Evolutionary conservation across 768 basidiomycete genomes (phyloP).

Genomic region (Naganishia randhawae): DNA sequence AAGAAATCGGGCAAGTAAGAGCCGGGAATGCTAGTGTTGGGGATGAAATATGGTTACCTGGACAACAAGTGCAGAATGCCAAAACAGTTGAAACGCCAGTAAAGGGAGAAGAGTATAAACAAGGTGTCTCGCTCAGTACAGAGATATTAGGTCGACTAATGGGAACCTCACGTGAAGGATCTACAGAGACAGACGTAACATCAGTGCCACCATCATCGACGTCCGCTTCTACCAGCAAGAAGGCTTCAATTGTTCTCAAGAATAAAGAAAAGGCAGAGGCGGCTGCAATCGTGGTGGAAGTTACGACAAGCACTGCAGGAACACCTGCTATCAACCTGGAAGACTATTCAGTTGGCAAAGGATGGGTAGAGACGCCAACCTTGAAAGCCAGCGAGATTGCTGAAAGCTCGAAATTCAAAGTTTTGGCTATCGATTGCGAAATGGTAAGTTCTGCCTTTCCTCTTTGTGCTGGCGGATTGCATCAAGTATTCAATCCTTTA

Average conservation of each 20-base stretch:
- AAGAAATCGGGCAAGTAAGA: constrained; percentile 24
- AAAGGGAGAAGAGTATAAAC: background rate
- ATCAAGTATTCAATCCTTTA: background rate
- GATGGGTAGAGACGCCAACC: constrained; percentile 79
- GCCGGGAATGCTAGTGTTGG: constrained; percentile 24
- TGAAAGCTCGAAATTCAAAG: constrained; percentile 42
- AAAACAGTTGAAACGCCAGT: background rate
- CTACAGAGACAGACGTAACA: background rate
- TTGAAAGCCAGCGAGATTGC: constrained; percentile 46
- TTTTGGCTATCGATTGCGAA: constrained; percentile 91
- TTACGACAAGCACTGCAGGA: constrained; percentile 44
- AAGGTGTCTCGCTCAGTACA: constrained; percentile 10
- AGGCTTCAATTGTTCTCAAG: constrained; percentile 11
- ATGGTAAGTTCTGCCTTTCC: constrained; percentile 65
- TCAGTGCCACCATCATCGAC: background rate
- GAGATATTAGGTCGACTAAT: constrained; percentile 8
- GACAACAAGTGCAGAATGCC: background rate
- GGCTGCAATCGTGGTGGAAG: constrained; percentile 19
- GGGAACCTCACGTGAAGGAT: background rate
- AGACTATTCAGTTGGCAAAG: constrained; percentile 44
- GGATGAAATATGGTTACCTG: constrained; percentile 17
- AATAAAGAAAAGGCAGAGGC: constrained; percentile 2
- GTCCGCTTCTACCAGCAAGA: background rate
- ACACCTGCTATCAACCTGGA: background rate
- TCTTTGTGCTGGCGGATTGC: background rate